Conservation (phyloP, 2,329 filamentous ascomycete genomes). For the Claviceps pazoutovae region DNA sequence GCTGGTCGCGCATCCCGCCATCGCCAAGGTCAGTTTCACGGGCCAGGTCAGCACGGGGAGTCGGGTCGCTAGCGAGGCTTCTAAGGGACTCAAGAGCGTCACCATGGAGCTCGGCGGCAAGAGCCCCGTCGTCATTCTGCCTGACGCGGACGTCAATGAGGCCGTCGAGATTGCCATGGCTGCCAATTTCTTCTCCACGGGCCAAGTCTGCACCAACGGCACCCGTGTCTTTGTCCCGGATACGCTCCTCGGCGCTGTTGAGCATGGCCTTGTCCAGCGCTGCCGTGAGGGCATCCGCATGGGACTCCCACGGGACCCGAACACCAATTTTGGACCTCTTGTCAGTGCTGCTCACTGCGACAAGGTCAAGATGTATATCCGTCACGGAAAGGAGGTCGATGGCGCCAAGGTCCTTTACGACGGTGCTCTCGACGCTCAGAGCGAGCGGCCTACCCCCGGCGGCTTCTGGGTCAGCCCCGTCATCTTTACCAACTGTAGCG, state of each 20-base stretch:
- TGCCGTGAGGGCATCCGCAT: slow-evolving; percentile 55
- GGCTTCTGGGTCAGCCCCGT: slow-evolving; percentile 83
- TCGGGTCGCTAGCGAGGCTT: slow-evolving; percentile 66
- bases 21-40: slow-evolving; percentile 83
- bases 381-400: slow-evolving; percentile 59
- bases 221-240: slow-evolving; percentile 73
- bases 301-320: slow-evolving; percentile 56
- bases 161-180: slow-evolving; percentile 88
- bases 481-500: slow-evolving; percentile 74
- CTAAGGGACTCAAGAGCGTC: slow-evolving; percentile 72
- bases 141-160: slow-evolving; percentile 62
- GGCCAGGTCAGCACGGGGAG: slow-evolving; percentile 73
- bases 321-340: slow-evolving; percentile 73
- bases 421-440: slow-evolving; percentile 44
- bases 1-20: slow-evolving; percentile 54
- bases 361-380: slow-evolving; percentile 68
- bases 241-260: slow-evolving; percentile 51
- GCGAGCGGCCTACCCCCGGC: slow-evolving; percentile 32
- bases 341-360: slow-evolving; percentile 61
- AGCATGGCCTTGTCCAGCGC: slow-evolving; percentile 43
- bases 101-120: slow-evolving; percentile 90
- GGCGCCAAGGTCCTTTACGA: slow-evolving; percentile 61
- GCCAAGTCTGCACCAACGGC: slow-evolving; percentile 87
- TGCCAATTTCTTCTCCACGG: slow-evolving; percentile 84
- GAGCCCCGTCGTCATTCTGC: slow-evolving; percentile 65